These are phyloP conservation scores for Furcasterigmium sp. DNA, from an alignment of 2,329 filamentous ascomycete genomes.

Conservation along the genomic window DNA sequence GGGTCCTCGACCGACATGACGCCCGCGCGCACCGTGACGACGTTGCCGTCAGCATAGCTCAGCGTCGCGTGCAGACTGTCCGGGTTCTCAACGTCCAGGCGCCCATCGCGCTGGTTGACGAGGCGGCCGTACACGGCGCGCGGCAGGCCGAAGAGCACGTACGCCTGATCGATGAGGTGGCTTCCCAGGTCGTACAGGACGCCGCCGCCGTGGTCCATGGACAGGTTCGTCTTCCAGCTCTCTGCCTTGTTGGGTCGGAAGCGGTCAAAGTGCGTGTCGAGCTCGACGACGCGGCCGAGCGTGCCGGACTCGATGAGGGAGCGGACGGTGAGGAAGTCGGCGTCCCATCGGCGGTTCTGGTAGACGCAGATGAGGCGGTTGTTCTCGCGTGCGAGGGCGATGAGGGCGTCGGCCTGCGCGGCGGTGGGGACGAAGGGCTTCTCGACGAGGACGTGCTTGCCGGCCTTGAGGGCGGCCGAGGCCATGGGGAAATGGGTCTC, in stretches of 20 bases:
- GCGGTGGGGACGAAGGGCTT: conserved; percentile 76
- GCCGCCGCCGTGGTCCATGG: conserved; percentile 57
- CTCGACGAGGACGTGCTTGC: conserved; percentile 76
- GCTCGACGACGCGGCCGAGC: conserved; percentile 70
- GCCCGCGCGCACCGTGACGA: conserved; percentile 65
- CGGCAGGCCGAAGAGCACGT: conserved; percentile 65
- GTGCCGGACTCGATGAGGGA: conserved; percentile 53
- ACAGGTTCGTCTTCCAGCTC: conserved; percentile 62
- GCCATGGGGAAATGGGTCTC: conserved; percentile 64
- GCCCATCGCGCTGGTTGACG: conserved; percentile 55
- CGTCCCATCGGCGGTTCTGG: conserved; percentile 74
- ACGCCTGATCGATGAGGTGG: conserved; percentile 72
- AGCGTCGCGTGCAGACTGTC: conserved; percentile 61
- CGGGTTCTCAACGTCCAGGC: conserved; percentile 40
- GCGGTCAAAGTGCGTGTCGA: conserved; percentile 76
- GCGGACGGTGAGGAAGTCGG: conserved; percentile 67
- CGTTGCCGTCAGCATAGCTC: conserved; percentile 56
- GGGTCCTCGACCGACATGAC: conserved; percentile 63
- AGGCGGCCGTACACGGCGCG: conserved; percentile 62
- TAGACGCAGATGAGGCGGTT: conserved; percentile 59
- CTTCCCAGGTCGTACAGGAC: conserved; percentile 70
- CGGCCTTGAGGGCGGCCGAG: conserved; percentile 58
- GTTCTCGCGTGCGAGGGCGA: conserved; percentile 45
- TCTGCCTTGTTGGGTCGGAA: conserved; percentile 55
- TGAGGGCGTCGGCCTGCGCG: conserved; percentile 61